Evolutionary conservation across 1,284 basidiomycete genomes (phyloP), one percentile per base, ranked within the genome.

Genomic region (Naganishia sp.): DNA sequence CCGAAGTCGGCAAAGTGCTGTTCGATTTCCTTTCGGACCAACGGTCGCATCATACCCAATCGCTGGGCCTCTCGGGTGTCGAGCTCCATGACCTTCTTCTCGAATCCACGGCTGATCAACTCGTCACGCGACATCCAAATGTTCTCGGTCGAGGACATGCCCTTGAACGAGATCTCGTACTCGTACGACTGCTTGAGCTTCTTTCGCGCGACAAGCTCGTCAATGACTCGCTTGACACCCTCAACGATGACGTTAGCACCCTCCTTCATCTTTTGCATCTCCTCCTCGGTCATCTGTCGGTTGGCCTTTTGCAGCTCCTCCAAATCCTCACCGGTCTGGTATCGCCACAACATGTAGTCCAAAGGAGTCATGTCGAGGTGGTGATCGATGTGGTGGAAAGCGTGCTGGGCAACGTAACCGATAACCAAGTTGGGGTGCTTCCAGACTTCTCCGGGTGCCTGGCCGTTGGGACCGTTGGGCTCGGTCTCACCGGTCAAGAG

Each of bases 341-440:
- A 97, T 83, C 94, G 93, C 92, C 93, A 95, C 73, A 96, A 84
- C 90, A 97, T 93, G 87, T 97, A 97, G 84, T 97, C 92, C 75
- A 97, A 89, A 65, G 94, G 92, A 43, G 94, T 96, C 85, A 94
- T 94, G 86, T 96, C 94, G 78, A 97, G 90, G 80, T 96, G 94
- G 81, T 92, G 83, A 81, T 97, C 94, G 76, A 97, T 97, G 82
- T 96, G 94, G 85, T 96, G 93, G 92, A 95, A 96, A 71, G 94
- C 94, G 83, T 97, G 94, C 83, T 97, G 94, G 63, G 94, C 94
- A 73, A 97, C 94, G 84, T 97, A 97, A 80, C 94, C 94, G 72
- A 96, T 94, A 83, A 97, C 94, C 85, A 97, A 86, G 86, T 97
- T 97, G 70, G 94, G 94, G 84, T 97, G 94, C 85, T 94, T 96